Evolutionary conservation across 2,329 filamentous ascomycete species (phyloP), one percentile per base, ranked within the genome.

Genomic region (Cytospora mali): DNA sequence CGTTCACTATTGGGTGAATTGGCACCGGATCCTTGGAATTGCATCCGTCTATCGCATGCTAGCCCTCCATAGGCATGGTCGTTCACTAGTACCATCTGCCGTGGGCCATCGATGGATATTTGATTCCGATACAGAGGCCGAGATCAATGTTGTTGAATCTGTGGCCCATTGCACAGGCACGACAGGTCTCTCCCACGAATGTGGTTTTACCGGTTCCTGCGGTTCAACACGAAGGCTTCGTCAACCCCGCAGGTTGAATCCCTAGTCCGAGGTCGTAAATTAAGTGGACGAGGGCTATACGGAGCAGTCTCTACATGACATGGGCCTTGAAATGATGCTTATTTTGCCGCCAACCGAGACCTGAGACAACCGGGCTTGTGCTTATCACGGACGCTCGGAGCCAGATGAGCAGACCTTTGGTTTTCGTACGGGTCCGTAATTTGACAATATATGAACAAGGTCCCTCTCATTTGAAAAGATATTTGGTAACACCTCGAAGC

Each of bases 1-100:
- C 57, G 25, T 23, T 23, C 56, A 55, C 52, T 33, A 63, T 63
- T 63, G 61, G 61, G 50, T 51, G 29, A 33, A 23, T 27, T 18
- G 50, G 18, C 29, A n/a, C 33, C 54, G 52, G 39, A 60, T 31
- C 58, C 46, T 51, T 46, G 6, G 46, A 49, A 39, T 39, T 48
- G 46, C 52, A 39, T 28, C 53, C 51, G 33, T 52, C 33, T 35
- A 29, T 55, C 57, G 48, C 52, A 25, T 29, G 48, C 35, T 35
- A 27, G 25, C 27, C 33, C 14, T 21, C 23, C 39, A 21, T 42
- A n/a, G 28, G n/a, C 27, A 31, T 46, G 23, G 39, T 29, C 28
- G 28, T 50, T 21, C 21, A 52, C 39, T 27, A 16, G 42, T 39
- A 51, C 21, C 14, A 46, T 27, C 5, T 50, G 61, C 27, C 18